A percentile compares a stretch with the other conserved stretches of the same genome.
Evolutionary conservation across 2,329 filamentous ascomycete species (phyloP).

Genomic region (Cladosporium sp.): DNA sequence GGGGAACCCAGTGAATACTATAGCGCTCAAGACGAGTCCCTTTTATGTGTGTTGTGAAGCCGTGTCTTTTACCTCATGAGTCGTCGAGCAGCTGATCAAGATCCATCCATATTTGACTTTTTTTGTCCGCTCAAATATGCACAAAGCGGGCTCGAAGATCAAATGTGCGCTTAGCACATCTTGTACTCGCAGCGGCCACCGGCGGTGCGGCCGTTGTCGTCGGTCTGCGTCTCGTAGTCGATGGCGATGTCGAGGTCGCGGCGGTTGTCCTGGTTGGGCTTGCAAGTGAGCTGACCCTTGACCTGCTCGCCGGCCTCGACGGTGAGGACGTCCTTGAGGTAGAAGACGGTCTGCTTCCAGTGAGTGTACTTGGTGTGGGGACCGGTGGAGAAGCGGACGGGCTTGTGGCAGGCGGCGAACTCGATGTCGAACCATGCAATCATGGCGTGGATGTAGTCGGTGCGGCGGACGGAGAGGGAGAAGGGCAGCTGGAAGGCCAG

Average conservation of each 20-base stretch:
- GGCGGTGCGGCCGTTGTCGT: constrained; percentile 65
- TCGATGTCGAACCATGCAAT: constrained; percentile 99
- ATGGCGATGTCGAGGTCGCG: constrained; percentile 91
- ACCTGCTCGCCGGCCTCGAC: constrained; percentile 84
- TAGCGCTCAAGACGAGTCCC: constrained; percentile 10
- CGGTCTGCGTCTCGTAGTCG: constrained; percentile 73
- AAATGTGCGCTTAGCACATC: constrained; percentile 44
- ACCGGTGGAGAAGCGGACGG: constrained; percentile 92
- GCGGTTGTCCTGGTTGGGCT: constrained; percentile 89
- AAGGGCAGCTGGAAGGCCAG: constrained; percentile 80
- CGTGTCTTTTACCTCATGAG: constrained; percentile 15
- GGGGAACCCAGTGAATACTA: constrained; percentile 9
- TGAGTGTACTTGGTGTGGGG: constrained; percentile 99
- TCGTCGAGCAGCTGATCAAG: constrained; percentile 9
- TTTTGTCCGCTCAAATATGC: background rate
- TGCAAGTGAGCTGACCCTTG: constrained; percentile 68
- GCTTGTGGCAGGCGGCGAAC: constrained; percentile 97
- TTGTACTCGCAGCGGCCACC: constrained; percentile 75
- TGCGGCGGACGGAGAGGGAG: constrained; percentile 70
- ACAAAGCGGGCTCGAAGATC: background rate
- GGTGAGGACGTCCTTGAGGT: constrained; percentile 87
- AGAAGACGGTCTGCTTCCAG: constrained; percentile 99
- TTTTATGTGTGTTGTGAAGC: background rate
- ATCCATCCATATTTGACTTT: constrained; percentile 6
- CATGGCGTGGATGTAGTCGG: constrained; percentile 93